Conservation (phyloP, 768 basidiomycete genomes). For the Candolleomyces aberdarensis region DNA sequence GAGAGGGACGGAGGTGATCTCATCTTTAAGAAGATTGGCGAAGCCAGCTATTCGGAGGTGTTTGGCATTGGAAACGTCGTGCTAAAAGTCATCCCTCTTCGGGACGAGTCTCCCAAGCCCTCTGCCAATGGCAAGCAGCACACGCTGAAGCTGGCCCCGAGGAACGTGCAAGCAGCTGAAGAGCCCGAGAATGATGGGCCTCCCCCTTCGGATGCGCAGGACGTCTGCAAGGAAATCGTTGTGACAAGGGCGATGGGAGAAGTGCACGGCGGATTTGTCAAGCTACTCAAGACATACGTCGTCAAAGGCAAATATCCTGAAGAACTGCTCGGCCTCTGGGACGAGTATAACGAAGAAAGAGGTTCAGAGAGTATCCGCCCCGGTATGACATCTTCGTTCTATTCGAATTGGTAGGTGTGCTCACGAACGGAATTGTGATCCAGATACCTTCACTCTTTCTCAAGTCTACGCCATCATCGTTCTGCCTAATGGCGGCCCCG, state of each 20-base stretch:
- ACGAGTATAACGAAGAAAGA: constrained; percentile 70
- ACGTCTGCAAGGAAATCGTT: constrained; percentile 78
- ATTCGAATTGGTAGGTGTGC: too few species aligned
- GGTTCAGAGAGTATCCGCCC: constrained; percentile 86
- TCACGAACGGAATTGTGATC: too few species aligned
- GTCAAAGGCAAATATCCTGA: constrained; percentile 86
- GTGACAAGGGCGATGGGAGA: constrained; percentile 77
- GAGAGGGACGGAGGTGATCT: constrained; percentile 15
- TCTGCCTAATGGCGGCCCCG: constrained; percentile 85
- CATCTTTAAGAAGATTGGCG: constrained; percentile 83
- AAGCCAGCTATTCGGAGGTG: constrained; percentile 96
- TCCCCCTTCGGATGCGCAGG: constrained; percentile 66
- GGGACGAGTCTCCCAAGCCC: constrained; percentile 40
- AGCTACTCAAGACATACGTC: constrained; percentile 78
- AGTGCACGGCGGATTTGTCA: constrained; percentile 74
- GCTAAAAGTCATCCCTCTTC: constrained; percentile 84
- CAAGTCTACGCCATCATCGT: constrained; percentile 91
- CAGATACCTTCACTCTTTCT: constrained; percentile 71
- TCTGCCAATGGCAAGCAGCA: constrained; percentile 8
- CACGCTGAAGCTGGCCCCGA: not conserved
- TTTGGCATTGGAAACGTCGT: constrained; percentile 88
- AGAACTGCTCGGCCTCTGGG: constrained; percentile 80
- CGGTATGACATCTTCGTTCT: constrained; percentile 39
- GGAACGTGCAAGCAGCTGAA: constrained; percentile 1
- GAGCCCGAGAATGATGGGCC: constrained; percentile 50